These are phyloP conservation scores for Pseudopyrenochaeta lycopersici DNA, from an alignment of 2,329 filamentous ascomycete genomes.

Conservation along the genomic window DNA sequence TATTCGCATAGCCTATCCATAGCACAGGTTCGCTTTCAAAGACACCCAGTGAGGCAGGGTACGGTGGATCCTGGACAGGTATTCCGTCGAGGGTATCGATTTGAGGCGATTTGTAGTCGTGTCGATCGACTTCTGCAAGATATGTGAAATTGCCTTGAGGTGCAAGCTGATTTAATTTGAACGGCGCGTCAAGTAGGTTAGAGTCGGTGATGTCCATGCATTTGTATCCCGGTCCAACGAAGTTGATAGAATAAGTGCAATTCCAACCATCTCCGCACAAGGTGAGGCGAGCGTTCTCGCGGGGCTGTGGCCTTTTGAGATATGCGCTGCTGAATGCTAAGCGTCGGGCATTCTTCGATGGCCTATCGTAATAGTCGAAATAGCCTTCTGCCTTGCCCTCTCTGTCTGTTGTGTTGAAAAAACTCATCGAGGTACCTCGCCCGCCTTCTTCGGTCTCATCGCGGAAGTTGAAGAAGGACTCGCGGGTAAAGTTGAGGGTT, in stretches of 20 bases:
- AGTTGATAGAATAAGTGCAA: slow-evolving; percentile 46
- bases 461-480: slow-evolving; percentile 42
- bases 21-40: slow-evolving; percentile 46
- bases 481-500: slow-evolving; percentile 43
- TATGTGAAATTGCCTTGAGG: slow-evolving; percentile 45
- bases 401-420: slow-evolving; percentile 48
- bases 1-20: slow-evolving; percentile 48
- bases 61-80: slow-evolving; percentile 31
- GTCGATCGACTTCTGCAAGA: slow-evolving; percentile 37
- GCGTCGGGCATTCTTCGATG: slow-evolving; percentile 44
- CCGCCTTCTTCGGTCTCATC: slow-evolving; percentile 22
- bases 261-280: slow-evolving; percentile 47
- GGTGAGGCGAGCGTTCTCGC: slow-evolving; percentile 30
- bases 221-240: slow-evolving; percentile 48
- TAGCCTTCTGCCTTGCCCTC: slow-evolving; percentile 26
- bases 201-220: slow-evolving; percentile 38
- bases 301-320: slow-evolving; percentile 38
- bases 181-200: slow-evolving; percentile 27
- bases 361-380: slow-evolving; percentile 51
- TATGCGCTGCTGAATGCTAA: slow-evolving; percentile 45
- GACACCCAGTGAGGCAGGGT: slow-evolving; percentile 39
- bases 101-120: slow-evolving; percentile 43
- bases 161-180: slow-evolving; percentile 41
- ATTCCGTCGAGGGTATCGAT: slow-evolving; percentile 30
- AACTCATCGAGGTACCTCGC: slow-evolving; percentile 36